Evolutionary conservation across 768 basidiomycete genomes (phyloP), one percentile per base, ranked within the genome.

Genomic region (Chalciporus sphaerocephalus): DNA sequence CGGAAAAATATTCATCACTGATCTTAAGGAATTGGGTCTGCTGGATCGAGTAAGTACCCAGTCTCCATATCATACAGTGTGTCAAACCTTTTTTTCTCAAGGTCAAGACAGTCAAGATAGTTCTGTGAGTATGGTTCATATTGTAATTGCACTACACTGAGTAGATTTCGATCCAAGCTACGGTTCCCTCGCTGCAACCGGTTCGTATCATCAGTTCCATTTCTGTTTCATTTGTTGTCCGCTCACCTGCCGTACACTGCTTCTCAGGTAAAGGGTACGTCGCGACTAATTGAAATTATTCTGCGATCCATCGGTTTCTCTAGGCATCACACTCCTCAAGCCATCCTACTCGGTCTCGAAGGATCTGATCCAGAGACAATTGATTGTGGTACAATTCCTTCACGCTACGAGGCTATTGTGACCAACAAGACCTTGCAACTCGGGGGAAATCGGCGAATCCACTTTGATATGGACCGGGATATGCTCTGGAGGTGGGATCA

Each of bases 351-450:
- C 13, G 89, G 89, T 16, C 71, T 91, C 27, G 88, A 91, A 76
- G 88, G 85, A 34, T 89, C 86, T 32, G 92, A 96, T 60, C 92
- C 93, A 1, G 94, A 97, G 70, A 92, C 90, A 2, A 87, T 97
- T 48, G 90, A 94, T 59, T 86, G 87, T 11, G 85, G 85, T 6
- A 89, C 86, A 6, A 89, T 92, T 35, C 78, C 85, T 9, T 76
- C 82, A 3, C 81, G 90, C 16, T 92, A 92, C 61, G 69, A 73
- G 6, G 70, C 76, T 6, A 91, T 96, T 44, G 59, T 85, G 16
- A 58, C 71, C 23, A 81, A 77, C 56, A 85, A 87, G 60, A 69
- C 67, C 5, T 76, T 95, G 13, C 63, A 81, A 37, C 76, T 97
- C 5, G 83, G 76, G 12, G 92, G 91, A 7, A 71, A 74, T 39